Evolutionary conservation across 768 basidiomycete species (phyloP).

Genomic region (Phanerochaete carnosa): DNA sequence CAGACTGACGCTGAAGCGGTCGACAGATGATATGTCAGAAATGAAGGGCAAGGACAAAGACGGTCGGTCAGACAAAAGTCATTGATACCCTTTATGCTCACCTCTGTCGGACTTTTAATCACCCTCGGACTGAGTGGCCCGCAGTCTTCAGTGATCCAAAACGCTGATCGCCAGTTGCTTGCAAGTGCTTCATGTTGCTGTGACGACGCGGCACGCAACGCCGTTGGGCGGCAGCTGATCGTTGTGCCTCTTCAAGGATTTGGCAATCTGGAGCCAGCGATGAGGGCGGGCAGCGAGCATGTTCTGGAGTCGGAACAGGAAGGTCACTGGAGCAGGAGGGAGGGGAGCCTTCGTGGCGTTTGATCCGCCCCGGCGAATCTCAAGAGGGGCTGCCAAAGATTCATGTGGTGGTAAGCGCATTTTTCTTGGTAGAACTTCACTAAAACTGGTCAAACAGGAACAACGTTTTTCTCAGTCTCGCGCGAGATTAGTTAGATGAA

Average conservation of each 20-base stretch:
- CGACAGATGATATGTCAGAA: background rate
- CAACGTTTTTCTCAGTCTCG: too few relatives aligned
- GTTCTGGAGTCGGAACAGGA: background rate
- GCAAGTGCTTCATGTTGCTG: background rate
- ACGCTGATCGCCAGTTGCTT: background rate
- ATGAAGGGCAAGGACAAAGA: background rate
- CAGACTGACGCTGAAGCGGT: background rate
- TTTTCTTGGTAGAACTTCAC: too few relatives aligned
- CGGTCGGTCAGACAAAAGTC: background rate
- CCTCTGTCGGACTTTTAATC: background rate
- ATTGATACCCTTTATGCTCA: background rate
- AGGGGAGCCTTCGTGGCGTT: background rate
- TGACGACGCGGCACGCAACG: background rate
- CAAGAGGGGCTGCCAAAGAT: too few relatives aligned
- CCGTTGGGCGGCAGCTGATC: background rate
- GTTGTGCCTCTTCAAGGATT: background rate
- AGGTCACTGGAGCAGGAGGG: too few relatives aligned
- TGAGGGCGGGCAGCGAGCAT: background rate
- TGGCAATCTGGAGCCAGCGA: background rate
- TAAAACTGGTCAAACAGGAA: too few relatives aligned
- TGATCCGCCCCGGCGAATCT: too few relatives aligned
- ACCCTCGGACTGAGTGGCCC: background rate
- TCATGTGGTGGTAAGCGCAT: too few relatives aligned
- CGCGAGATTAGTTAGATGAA: too few relatives aligned
- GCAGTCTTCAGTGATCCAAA: background rate